These are phyloP conservation scores for Isabelozyma heimii DNA, from an alignment of 805 yeast genomes.

Conservation along the genomic window DNA sequence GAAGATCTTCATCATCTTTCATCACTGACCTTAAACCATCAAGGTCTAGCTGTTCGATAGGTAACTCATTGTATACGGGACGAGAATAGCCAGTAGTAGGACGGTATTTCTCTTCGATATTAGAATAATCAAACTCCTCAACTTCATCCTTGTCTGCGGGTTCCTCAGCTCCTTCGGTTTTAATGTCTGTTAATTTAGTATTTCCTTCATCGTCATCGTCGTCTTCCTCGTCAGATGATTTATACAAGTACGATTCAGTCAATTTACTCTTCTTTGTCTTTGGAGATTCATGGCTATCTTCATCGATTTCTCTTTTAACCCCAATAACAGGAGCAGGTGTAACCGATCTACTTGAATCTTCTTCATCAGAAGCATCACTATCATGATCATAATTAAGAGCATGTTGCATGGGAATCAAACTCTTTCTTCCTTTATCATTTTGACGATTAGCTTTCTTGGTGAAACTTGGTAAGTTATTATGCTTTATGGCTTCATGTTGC, in stretches of 20 bases:
- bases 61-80: conserved; percentile 51
- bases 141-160: conserved; percentile 10
- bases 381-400: conserved; percentile 45
- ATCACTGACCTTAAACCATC: conserved; percentile 50
- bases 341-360: conserved; percentile 33
- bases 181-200: background rate
- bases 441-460: conserved; percentile 24
- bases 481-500: background rate
- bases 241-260: conserved; percentile 26
- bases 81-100: conserved; percentile 53
- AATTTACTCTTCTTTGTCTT: conserved; percentile 20
- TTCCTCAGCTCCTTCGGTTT: conserved; percentile 18
- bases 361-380: conserved; percentile 35
- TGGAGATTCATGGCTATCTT: conserved; percentile 10
- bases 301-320: conserved; percentile 29
- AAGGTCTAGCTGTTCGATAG: conserved; percentile 37
- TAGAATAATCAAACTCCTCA: conserved; percentile 22
- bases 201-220: conserved; percentile 19
- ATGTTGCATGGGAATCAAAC: conserved; percentile 51
- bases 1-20: conserved; percentile 74
- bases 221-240: conserved; percentile 22
- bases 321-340: conserved; percentile 16
- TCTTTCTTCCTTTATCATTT: conserved; percentile 25
- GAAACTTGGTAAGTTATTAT: conserved; percentile 29
- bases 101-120: conserved; percentile 36